Evolutionary conservation across 495 filamentous ascomycete species (phyloP).

Genomic region (Penicillium bovifimosum): DNA sequence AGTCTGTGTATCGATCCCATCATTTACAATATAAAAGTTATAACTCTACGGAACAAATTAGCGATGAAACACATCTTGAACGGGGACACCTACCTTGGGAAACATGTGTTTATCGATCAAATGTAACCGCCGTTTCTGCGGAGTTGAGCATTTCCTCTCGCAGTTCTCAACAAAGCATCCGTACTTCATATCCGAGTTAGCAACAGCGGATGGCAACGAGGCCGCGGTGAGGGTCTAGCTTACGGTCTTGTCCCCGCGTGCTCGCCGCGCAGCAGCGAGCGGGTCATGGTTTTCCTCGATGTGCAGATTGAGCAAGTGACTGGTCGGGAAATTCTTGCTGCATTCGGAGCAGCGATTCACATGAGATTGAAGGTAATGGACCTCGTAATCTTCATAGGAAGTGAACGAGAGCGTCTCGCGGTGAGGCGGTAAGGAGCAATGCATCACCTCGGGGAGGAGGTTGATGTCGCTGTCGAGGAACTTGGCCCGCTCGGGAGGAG

Average conservation of each 20-base stretch:
- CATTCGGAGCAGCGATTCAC: slow-evolving; percentile 81
- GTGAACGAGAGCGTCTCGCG: slow-evolving; percentile 59
- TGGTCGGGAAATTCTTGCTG: slow-evolving; percentile 68
- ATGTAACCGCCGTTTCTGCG: slow-evolving; percentile 79
- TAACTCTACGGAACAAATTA: slow-evolving; percentile 53
- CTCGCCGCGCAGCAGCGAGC: slow-evolving; percentile 61
- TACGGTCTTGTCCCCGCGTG: slow-evolving; percentile 83
- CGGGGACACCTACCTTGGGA: slow-evolving; percentile 52
- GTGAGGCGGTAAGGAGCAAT: slow-evolving; percentile 77
- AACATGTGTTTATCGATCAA: slow-evolving; percentile 93
- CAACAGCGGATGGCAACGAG: no score
- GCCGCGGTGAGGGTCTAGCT: slow-evolving; percentile 20
- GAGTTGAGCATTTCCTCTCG: slow-evolving; percentile 76
- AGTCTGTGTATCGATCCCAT: slow-evolving; percentile 77
- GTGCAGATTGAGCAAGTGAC: slow-evolving; percentile 70
- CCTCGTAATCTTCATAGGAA: slow-evolving; percentile 77
- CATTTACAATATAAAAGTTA: slow-evolving; percentile 82
- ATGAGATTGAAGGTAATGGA: slow-evolving; percentile 77
- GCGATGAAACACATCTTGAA: background rate
- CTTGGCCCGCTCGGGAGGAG: slow-evolving; percentile 22
- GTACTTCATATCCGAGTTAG: slow-evolving; percentile 47
- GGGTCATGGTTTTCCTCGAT: slow-evolving; percentile 92
- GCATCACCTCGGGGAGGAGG: slow-evolving; percentile 48
- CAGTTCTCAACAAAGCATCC: slow-evolving; percentile 86
- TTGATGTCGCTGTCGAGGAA: slow-evolving; percentile 20